These are phyloP conservation scores for Helotiales sp. DNA, from an alignment of 2,329 filamentous ascomycete species.

Conservation along the genomic window DNA sequence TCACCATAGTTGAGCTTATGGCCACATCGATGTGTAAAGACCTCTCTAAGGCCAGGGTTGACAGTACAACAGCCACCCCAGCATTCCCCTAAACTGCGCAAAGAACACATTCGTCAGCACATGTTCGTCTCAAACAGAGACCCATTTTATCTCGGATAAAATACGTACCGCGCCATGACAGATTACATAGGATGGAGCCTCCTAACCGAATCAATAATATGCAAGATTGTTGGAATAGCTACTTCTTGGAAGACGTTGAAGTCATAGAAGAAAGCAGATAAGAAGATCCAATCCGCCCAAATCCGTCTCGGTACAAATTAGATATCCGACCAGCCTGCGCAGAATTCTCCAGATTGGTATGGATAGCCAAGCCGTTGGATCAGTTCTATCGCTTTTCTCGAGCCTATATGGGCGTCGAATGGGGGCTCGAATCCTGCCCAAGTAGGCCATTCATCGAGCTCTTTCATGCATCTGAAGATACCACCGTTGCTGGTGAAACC, in stretches of 20 bases:
- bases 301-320: conserved; percentile 37
- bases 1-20: conserved; percentile 8
- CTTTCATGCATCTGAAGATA: conserved; percentile 9
- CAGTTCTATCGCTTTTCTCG: neutral
- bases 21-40: conserved; percentile 4
- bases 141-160: neutral
- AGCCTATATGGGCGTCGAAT: neutral
- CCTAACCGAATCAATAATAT: conserved; percentile 34
- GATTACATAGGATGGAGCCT: neutral
- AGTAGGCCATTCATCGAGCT: conserved; percentile 5
- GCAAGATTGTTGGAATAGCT: conserved; percentile 35
- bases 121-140: too few species aligned
- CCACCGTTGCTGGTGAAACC: neutral
- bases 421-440: neutral
- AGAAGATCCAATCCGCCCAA: conserved; percentile 35
- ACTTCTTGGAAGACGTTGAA: conserved; percentile 35
- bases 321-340: conserved; percentile 37
- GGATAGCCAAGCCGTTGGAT: conserved; percentile 29
- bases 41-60: neutral
- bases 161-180: neutral
- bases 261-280: conserved; percentile 28
- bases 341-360: conserved; percentile 30
- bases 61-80: conserved; percentile 9
- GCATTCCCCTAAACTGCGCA: conserved; percentile 3
- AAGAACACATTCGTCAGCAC: neutral